Conservation (phyloP, 345 rosid genomes). For the Salix viminalis region DNA sequence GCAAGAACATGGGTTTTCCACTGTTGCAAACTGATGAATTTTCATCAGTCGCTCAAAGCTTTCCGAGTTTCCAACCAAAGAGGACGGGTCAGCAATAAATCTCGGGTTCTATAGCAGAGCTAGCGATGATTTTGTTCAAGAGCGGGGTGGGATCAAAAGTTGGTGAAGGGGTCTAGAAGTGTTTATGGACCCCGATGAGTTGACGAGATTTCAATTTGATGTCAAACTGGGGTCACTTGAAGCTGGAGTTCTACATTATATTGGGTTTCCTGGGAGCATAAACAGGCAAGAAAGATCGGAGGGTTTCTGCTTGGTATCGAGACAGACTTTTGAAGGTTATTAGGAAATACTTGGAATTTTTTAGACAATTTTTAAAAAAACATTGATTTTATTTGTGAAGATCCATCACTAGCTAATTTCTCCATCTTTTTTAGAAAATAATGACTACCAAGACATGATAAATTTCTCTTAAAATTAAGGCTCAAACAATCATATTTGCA, state of each 20-base stretch:
- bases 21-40: constrained; percentile 45
- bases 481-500: no score
- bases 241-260: constrained; percentile 48
- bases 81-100: constrained; percentile 65
- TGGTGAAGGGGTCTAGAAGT: constrained; percentile 57
- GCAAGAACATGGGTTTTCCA: constrained; percentile 40
- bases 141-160: constrained; percentile 57
- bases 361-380: no score
- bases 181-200: constrained; percentile 45
- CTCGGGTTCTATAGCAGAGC: constrained; percentile 73
- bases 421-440: no score
- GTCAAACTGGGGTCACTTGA: constrained; percentile 45
- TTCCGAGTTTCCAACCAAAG: constrained; percentile 44
- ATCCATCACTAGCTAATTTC: no score
- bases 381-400: no score
- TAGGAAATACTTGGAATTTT: no score
- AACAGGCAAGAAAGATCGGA: constrained; percentile 45
- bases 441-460: no score
- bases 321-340: no score
- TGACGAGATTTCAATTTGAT: no score
- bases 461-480: no score
- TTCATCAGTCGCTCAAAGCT: constrained; percentile 49
- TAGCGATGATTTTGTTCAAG: constrained; percentile 44
- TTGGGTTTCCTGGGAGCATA: no score
- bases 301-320: constrained; percentile 43